Conservation (phyloP, 441 rosid genomes). For the Arabidopsis hybrid region DNA sequence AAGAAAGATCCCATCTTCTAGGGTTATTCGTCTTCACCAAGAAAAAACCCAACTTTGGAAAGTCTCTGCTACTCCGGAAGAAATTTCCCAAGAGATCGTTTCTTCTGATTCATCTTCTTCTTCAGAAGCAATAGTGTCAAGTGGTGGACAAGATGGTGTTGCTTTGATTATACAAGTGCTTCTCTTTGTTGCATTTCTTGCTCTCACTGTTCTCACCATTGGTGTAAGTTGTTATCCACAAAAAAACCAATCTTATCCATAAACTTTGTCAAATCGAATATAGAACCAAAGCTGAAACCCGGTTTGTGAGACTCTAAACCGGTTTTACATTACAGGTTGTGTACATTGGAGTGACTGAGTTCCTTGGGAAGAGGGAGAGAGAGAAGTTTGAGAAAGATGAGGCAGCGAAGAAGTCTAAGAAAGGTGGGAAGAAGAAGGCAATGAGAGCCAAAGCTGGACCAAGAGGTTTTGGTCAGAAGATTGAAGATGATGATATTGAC, state of each 20-base stretch:
- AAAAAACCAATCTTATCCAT: slow-evolving; percentile 31
- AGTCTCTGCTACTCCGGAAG: slow-evolving; percentile 56
- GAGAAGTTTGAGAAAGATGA: slow-evolving; percentile 84
- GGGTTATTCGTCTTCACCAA: slow-evolving; percentile 25
- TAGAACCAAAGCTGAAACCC: slow-evolving; percentile 2
- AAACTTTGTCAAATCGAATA: background rate
- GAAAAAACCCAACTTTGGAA: slow-evolving; percentile 49
- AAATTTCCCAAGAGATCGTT: slow-evolving; percentile 52
- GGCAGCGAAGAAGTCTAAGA: slow-evolving; percentile 63
- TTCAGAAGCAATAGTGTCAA: slow-evolving; percentile 41
- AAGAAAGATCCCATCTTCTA: slow-evolving; percentile 30
- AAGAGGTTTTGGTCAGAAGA: slow-evolving; percentile 81
- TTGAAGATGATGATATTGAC: slow-evolving; percentile 51
- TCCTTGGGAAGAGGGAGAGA: slow-evolving; percentile 71
- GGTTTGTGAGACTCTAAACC: slow-evolving; percentile 29
- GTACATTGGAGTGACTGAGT: slow-evolving; percentile 80
- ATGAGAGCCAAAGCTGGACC: slow-evolving; percentile 69
- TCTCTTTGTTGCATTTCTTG: slow-evolving; percentile 67
- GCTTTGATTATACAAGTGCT: slow-evolving; percentile 58
- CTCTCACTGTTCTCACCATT: slow-evolving; percentile 73
- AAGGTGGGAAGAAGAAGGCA: slow-evolving; percentile 58
- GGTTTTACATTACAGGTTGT: slow-evolving; percentile 55
- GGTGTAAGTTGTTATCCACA: slow-evolving; percentile 63
- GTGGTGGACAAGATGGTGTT: slow-evolving; percentile 56
- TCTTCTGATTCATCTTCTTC: slow-evolving; percentile 42